Evolutionary conservation across 2,329 filamentous ascomycete genomes (phyloP), one percentile per base, ranked within the genome.

Genomic region (Ilyonectria mors-panacis): DNA sequence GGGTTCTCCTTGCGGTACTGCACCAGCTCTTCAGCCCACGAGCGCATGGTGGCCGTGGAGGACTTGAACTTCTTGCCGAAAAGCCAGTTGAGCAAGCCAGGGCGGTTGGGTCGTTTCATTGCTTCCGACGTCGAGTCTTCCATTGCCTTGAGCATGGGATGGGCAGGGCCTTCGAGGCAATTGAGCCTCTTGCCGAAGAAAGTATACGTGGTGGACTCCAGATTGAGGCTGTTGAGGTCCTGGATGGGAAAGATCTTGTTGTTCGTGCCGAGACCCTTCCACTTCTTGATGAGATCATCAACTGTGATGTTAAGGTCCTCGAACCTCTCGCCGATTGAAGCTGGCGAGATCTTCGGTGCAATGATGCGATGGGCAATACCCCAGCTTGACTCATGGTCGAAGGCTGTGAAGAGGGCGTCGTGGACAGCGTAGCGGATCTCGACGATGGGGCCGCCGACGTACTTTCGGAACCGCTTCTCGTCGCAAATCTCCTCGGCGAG

Each of bases 11-110:
- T 84, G 39, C 90, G 86, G 57, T 85, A 75, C n/a, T 85, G 77
- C 33, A 93, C 85, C n/a, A 92, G 75, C 0, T 89, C 86, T 5
- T 82, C 81, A 2, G 85, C 88, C 48, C 85, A 91, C 10, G 81
- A 77, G 5, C 89, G 86, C 82, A 92, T 85, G 1, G 81, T 75
- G 17, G 83, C 83, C 63, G 86, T 89, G 35, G 88, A 82, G 1
- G 79, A 80, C 62, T 86, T 85, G 74, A 88, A 89, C 74, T 88
- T 89, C 67, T 82, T 69, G 23, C 84, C 80, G 15, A 87, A 64
- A 3, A 89, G 80, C 83, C 81, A 85, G 68, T 86, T 90, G 51
- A 90, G 70, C 15, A 89, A 21, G 6, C 81, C 81, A 0, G 84
- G 87, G 3, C 88, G 80, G 2, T 80, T 86, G 0, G 88, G 85